phyloP scores from a whole-genome alignment of 2,329 filamentous ascomycete genomes.

The Ceratocystis lukuohia region DNA sequence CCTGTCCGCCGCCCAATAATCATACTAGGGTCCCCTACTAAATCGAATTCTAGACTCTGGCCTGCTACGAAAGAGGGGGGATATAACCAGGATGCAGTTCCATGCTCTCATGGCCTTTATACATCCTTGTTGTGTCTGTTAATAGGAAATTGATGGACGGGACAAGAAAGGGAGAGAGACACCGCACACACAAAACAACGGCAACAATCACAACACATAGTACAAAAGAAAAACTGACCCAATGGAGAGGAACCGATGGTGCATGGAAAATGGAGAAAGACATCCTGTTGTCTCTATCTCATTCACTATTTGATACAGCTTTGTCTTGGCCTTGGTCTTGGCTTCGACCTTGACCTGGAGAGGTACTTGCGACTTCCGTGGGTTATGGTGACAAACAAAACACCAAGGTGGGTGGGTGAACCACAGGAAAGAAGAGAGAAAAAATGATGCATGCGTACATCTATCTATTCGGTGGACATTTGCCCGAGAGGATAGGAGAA shows the following conservation, averaged over 20 bases:
- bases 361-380: neutral
- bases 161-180: neutral
- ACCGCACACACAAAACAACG: neutral
- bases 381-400: neutral
- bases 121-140: neutral
- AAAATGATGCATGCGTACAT: too few relatives aligned
- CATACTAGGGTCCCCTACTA: neutral
- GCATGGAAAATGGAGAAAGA: conserved; percentile 4
- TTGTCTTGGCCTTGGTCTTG: neutral
- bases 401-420: neutral
- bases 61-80: neutral
- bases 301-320: conserved; percentile 6
- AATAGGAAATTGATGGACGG: neutral
- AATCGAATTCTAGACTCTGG: conserved; percentile 5
- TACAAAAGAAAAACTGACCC: neutral
- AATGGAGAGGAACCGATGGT: conserved; percentile 5
- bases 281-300: conserved; percentile 5
- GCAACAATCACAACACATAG: neutral
- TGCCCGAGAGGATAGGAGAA: neutral
- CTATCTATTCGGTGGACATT: too few relatives aligned
- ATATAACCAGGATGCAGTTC: neutral
- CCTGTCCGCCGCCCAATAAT: neutral
- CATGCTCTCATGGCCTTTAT: neutral
- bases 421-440: neutral
- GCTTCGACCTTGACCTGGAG: neutral